Evolutionary conservation across 2,329 filamentous ascomycete genomes (phyloP), one percentile per base, ranked within the genome.

Genomic region (Fusarium succisae): DNA sequence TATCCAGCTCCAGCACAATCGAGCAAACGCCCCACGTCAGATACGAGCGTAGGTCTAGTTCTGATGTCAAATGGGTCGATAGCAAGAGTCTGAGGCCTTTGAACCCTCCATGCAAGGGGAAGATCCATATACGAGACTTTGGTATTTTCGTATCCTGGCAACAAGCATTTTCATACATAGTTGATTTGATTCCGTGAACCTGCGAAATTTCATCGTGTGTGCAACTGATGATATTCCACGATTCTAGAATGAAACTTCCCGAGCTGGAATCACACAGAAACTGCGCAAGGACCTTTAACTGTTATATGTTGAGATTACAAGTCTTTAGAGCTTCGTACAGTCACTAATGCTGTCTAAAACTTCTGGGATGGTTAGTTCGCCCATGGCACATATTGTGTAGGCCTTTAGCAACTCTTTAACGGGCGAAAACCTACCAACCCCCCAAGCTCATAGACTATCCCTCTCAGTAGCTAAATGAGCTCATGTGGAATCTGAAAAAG

Each of bases 31-130:
- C 22, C 3, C 38, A 37, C 9, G 6, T 11, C 18, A 28, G 7
- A 53, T 22, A 60, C 7, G 38, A 44, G 38, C 20, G 18, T 13
- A 32, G 57, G 26, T 28, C 24, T 54, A 18, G 20, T 18, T 17
- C 32, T 12, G 11, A 8, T 26, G 24, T 24, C 35, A 62, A 37
- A 22, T 43, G 24, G 24, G 18, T 26, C 8, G 30, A 62, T 57
- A 44, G 50, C 37, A 32, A 57, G 22, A 57, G 30, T 24, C 38
- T 38, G n/a, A 30, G 30, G 38, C 20, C 24, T 35, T 9, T 56
- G 35, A 39, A 30, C 24, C 57, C 38, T 24, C 11, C 30, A 74
- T 32, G 72, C 41, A 75, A 72, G 68, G 68, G 71, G 59, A 30
- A 55, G 20, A 39, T n/a, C 30, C 28, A 44, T 22, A 48, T 41